phyloP scores from a whole-genome alignment of 2,329 filamentous ascomycete genomes.

The Ascochyta clinopodiicola region DNA sequence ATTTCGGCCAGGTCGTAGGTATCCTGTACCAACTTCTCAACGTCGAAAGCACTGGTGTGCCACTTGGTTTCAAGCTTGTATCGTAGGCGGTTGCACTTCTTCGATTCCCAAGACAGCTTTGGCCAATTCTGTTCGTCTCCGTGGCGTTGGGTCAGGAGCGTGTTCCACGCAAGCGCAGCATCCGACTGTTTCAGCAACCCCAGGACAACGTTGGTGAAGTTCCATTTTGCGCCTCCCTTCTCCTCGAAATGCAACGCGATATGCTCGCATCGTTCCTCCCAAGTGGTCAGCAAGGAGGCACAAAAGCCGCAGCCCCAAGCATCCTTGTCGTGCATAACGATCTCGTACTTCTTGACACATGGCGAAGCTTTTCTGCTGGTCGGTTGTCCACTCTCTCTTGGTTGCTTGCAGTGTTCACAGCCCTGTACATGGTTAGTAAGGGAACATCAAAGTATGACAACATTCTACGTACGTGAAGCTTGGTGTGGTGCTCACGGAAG shows the following conservation, averaged over 20 bases:
- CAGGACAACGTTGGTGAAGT: conserved; percentile 72
- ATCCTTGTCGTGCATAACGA: conserved; percentile 65
- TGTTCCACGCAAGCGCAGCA: conserved; percentile 68
- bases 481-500: conserved; percentile 72
- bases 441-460: not conserved
- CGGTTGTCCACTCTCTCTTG: conserved; percentile 58
- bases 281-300: conserved; percentile 66
- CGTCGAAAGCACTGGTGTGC: conserved; percentile 59
- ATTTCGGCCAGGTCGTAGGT: conserved; percentile 62
- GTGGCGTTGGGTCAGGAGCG: conserved; percentile 60
- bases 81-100: conserved; percentile 67
- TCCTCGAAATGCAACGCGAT: conserved; percentile 72
- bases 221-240: conserved; percentile 68
- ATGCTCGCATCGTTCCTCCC: conserved; percentile 72
- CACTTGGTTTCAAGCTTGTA: conserved; percentile 71
- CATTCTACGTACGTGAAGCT: conserved; percentile 61
- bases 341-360: conserved; percentile 49
- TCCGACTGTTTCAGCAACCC: conserved; percentile 70
- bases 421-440: conserved; percentile 42
- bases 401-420: conserved; percentile 70
- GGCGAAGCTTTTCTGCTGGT: conserved; percentile 63
- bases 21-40: conserved; percentile 63
- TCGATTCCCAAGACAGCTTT: conserved; percentile 65
- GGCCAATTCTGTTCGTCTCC: conserved; percentile 59
- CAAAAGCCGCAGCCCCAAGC: conserved; percentile 75